Evolutionary conservation across 1,284 basidiomycete genomes (phyloP).

Genomic region (Waitea zeae): DNA sequence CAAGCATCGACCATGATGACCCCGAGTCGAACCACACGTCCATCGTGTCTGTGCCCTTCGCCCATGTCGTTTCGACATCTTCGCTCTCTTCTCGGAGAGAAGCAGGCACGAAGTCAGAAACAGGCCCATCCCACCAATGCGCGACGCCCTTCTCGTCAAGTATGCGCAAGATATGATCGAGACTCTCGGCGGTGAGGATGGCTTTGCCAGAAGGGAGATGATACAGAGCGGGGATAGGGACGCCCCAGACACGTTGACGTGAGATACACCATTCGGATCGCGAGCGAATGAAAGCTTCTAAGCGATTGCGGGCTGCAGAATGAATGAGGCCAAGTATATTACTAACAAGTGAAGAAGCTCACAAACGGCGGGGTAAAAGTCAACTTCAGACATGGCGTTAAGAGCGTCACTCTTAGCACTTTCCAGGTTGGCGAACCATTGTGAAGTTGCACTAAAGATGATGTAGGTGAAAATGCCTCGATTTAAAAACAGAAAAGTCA

Average conservation of each 20-base stretch:
- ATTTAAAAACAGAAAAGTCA: conserved; percentile 10
- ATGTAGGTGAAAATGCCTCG: neutral
- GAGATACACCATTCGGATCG: conserved; percentile 99
- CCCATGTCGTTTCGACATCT: conserved; percentile 29
- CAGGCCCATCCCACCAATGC: conserved; percentile 86
- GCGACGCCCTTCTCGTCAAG: conserved; percentile 59
- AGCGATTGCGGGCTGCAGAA: conserved; percentile 56
- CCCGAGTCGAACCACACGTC: conserved; percentile 99
- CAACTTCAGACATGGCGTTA: conserved; percentile 51
- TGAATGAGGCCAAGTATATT: conserved; percentile 5
- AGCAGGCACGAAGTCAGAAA: conserved; percentile 69
- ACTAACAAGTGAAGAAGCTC: conserved; percentile 13
- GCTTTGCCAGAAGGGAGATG: conserved; percentile 46
- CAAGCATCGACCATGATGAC: conserved; percentile 80
- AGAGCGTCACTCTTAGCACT: conserved; percentile 69
- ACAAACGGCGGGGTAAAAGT: conserved; percentile 71
- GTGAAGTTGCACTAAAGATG: conserved; percentile 69
- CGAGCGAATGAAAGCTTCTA: conserved; percentile 72
- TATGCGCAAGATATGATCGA: conserved; percentile 67
- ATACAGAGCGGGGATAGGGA: conserved; percentile 88
- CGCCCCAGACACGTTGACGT: conserved; percentile 94
- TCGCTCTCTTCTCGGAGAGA: conserved; percentile 26
- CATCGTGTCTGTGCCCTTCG: conserved; percentile 85
- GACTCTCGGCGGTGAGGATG: conserved; percentile 48
- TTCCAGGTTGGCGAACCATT: conserved; percentile 94